Evolutionary conservation across 2,329 filamentous ascomycete genomes (phyloP), one percentile per base, ranked within the genome.

Genomic region (Furcasterigmium sp.): DNA sequence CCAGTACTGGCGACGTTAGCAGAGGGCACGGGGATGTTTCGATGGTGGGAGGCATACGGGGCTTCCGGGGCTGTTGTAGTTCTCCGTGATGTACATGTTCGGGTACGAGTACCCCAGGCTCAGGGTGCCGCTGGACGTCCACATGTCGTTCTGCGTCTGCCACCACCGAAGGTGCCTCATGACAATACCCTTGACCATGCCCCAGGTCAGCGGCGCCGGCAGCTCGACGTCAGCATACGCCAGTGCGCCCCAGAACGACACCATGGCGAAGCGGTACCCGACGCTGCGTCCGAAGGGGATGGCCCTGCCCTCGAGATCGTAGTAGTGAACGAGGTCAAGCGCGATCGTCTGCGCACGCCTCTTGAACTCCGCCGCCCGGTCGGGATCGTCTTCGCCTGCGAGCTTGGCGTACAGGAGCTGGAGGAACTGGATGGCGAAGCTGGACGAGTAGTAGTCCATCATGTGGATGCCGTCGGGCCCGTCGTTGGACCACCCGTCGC

Each of bases 401-500:
- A 91, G 63, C 50, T 86, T 87, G 25, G 84, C 78, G 51, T 91
- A 91, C 1, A 91, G 68, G 0, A 91, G 74, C 58, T 91, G 86
- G 5, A 90, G 66, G 53, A 87, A 87, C 52, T 91, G 86, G 44
- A 91, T 91, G 2, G 86, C 87, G 57, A 90, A 91, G 45, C 83
- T 87, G 9, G 85, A 86, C 1, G 84, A 89, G 62, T 91, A 91
- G 57, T 91, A 91, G 59, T 91, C 86, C 81, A 91, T 89, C 62
- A 91, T 86, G 45, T 87, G 84, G 45, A 90, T 87, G 13, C 81
- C 81, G 54, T 84, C 81, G 0, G 87, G 87, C 0, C 87, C 87
- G 56, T 91, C 87, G 53, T 90, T 88, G 3, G 83, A 88, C 87
- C 87, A 91, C 1, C 87, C 86, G 37, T 80, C 82, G 6, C 86